phyloP scores from a whole-genome alignment of 2,329 filamentous ascomycete species.

The Bipolaris sorokiniana region DNA sequence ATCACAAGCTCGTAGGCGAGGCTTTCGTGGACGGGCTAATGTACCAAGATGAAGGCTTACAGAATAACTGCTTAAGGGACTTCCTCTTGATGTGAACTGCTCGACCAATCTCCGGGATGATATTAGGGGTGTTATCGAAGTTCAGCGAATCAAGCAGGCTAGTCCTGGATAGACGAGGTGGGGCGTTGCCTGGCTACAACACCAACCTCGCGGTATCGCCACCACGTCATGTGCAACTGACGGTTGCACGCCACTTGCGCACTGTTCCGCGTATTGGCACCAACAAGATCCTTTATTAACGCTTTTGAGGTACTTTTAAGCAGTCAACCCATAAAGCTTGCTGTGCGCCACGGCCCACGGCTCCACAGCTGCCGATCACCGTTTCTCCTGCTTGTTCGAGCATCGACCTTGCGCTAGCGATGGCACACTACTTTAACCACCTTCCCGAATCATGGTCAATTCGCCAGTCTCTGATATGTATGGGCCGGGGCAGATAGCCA shows the following conservation, averaged over 20 bases:
- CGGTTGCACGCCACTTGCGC: neutral
- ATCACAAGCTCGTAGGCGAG: conserved; percentile 18
- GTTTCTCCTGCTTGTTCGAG: conserved; percentile 37
- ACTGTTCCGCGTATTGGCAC: neutral
- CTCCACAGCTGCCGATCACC: conserved; percentile 26
- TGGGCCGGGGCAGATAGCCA: conserved; percentile 3
- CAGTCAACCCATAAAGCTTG: conserved; percentile 17
- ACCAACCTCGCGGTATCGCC: conserved; percentile 3
- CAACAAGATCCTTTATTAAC: neutral
- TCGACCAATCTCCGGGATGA: neutral
- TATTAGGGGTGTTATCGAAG: neutral
- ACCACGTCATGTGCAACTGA: conserved; percentile 3
- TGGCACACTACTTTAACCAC: conserved; percentile 28
- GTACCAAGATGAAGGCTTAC: conserved; percentile 9
- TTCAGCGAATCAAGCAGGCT: neutral
- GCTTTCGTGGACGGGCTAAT: conserved; percentile 14
- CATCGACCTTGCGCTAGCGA: conserved; percentile 13
- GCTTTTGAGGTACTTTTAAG: neutral
- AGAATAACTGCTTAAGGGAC: neutral
- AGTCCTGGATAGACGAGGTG: neutral
- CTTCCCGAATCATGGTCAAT: conserved; percentile 33
- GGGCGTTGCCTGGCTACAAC: neutral
- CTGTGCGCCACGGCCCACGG: conserved; percentile 13
- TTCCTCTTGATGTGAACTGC: neutral
- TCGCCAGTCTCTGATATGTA: conserved; percentile 16